Evolutionary conservation across 352 stramenopile species (phyloP), one percentile per base, ranked within the genome.

Genomic region (Globisporangium nagaii): DNA sequence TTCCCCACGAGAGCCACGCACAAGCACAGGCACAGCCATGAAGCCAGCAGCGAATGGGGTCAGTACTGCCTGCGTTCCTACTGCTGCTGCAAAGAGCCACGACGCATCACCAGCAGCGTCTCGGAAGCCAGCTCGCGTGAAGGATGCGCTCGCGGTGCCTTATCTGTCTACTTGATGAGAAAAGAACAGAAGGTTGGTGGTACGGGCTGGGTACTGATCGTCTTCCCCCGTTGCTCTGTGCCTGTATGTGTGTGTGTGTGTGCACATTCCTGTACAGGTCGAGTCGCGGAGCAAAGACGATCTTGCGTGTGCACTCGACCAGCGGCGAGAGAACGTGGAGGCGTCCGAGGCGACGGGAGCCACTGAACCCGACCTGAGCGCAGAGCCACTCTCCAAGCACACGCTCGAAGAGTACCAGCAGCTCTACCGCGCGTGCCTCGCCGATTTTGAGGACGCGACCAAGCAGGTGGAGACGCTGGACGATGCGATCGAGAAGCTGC

Each of bases 251-350:
- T 41, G 10, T 35, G 13, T 52, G 34, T 58, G 40, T 24, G 37
- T 35, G 19, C 24, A 36, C 28, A 46, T 20, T 46, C 5, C 19
- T 56, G n/a, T 51, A 13, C 31, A 47, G 47, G 24, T 34, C 17
- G n/a, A 30, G 43, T 20, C 19, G 27, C 27, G 36, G 27, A 37
- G n/a, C 27, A 75, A 67, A 80, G 25, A 81, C 73, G 39, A 82
- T 82, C 34, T 65, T 69, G 42, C 57, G 66, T 17, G 48, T 88
- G 17, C 63, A 75, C 2, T 56, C 68, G 1, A 61, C 19, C 46
- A 53, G 20, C 32, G 10, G n/a, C 35, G 27, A 8, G 12, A 7
- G 12, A 11, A 31, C 22, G 11, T 24, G 35, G n/a, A 6, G 53
- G 30, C 3, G 28, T 11, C 27, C 8, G n/a, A 40, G 19, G 25